Percentiles rank a stretch among this genome's conserved stretches.
phyloP scores from a whole-genome alignment of 306 rosid species.

The Datisca glomerata region DNA sequence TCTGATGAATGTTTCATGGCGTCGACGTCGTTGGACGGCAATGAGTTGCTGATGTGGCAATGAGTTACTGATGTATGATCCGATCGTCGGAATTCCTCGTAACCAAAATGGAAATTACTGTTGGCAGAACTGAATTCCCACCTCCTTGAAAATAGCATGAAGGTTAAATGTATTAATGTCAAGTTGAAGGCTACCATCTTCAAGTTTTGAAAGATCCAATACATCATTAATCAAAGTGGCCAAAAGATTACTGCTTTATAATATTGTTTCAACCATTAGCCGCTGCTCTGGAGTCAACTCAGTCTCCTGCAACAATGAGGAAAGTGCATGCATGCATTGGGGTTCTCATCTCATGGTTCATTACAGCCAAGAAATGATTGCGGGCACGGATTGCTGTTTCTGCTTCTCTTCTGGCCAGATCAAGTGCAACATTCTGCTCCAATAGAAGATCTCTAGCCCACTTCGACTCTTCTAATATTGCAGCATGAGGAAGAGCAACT shows the following conservation, averaged over 20 bases:
- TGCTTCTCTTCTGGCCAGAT: constrained; percentile 93
- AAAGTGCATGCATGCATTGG: constrained; percentile 99
- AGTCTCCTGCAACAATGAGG: constrained; percentile 90
- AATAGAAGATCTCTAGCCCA: constrained; percentile 86
- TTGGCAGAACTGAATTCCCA: constrained; percentile 10
- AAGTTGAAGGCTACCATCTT: constrained; percentile 93
- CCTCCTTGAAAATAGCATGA: constrained; percentile 77
- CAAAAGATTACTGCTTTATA: constrained; percentile 85
- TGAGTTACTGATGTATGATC: no score
- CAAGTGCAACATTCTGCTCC: constrained; percentile 93
- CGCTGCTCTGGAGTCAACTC: constrained; percentile 87
- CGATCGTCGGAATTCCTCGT: no score
- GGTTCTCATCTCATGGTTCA: constrained; percentile 99
- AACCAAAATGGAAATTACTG: constrained; percentile 7
- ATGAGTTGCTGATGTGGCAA: no score
- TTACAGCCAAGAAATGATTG: constrained; percentile 92
- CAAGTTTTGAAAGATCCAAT: constrained; percentile 91
- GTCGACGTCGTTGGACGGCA: no score
- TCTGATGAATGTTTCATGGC: no score
- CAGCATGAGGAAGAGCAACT: constrained; percentile 98
- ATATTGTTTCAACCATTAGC: constrained; percentile 81
- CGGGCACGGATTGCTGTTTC: constrained; percentile 98
- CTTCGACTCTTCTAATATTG: constrained; percentile 95
- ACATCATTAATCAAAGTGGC: constrained; percentile 87
- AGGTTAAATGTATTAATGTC: constrained; percentile 62